phyloP scores from a whole-genome alignment of 164 flowering plant species.

The Hamamelis virginiana region DNA sequence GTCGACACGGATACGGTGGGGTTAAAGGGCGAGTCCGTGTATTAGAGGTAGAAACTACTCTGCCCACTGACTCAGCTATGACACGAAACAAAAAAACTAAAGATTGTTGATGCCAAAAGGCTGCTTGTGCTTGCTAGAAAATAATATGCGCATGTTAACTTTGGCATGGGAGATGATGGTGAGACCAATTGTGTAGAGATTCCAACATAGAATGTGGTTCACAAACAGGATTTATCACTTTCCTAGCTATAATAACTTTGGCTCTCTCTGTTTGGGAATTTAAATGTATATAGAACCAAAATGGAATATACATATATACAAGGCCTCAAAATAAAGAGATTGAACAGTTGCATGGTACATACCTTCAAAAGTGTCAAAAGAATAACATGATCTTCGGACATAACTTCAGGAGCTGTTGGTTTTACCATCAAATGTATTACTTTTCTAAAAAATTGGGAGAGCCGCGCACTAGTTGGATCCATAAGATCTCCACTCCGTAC shows the following conservation, averaged over 20 bases:
- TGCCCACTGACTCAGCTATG: not conserved
- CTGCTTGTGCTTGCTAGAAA: no score
- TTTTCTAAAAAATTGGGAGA: constrained; percentile 48
- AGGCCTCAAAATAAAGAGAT: not conserved
- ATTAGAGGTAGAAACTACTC: not conserved
- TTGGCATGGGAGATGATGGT: not conserved
- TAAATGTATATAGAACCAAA: not conserved
- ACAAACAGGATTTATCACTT: not conserved
- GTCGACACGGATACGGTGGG: no score
- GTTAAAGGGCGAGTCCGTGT: no score
- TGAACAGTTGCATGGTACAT: not conserved
- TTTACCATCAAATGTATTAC: constrained; percentile 35
- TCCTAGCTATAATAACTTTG: not conserved
- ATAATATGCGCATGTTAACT: no score
- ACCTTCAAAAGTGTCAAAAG: constrained; percentile 58
- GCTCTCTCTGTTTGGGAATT: not conserved
- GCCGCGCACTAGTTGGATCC: constrained; percentile 48
- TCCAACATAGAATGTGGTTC: not conserved
- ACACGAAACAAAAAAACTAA: not conserved
- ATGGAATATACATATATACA: not conserved
- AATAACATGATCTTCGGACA: constrained; percentile 48
- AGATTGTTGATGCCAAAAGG: not conserved
- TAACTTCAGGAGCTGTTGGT: constrained; percentile 22
- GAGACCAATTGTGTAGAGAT: not conserved
- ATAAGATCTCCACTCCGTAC: constrained; percentile 44